Percentiles rank a stretch among this genome's conserved stretches.
Evolutionary conservation across 2,329 filamentous ascomycete species (phyloP).

Genomic region (Microsporum ferrugineum): DNA sequence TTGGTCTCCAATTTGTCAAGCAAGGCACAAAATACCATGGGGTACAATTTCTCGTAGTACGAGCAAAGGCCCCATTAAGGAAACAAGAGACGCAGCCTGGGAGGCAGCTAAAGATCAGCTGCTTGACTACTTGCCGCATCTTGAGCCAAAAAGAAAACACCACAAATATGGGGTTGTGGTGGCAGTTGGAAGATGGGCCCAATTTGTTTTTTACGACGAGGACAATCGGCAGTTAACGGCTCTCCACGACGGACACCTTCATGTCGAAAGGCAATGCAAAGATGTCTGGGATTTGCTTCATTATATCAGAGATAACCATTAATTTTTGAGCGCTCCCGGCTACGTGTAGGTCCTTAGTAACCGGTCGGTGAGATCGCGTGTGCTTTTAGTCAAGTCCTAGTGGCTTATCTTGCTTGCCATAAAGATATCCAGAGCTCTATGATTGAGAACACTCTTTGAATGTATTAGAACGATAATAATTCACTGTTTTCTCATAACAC

Average conservation of each 20-base stretch:
- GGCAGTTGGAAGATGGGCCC: neutral
- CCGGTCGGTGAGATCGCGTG: neutral
- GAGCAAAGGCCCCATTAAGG: neutral
- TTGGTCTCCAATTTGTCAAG: neutral
- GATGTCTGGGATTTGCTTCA: neutral
- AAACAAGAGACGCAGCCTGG: neutral
- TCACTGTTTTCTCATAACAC: neutral
- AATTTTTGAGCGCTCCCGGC: neutral
- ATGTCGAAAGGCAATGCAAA: neutral
- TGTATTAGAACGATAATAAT: neutral
- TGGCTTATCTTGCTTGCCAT: neutral
- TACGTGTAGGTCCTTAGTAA: neutral
- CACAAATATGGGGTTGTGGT: neutral
- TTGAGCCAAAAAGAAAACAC: neutral
- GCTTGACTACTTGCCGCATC: neutral
- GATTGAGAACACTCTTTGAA: neutral
- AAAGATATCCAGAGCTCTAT: neutral
- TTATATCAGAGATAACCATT: neutral
- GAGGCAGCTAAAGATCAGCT: neutral
- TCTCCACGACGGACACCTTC: neutral
- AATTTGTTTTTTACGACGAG: neutral
- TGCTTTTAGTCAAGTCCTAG: neutral
- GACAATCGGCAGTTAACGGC: neutral
- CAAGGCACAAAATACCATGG: neutral
- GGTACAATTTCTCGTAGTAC: neutral